These are phyloP conservation scores for Neurospora sp. DNA, from an alignment of 495 filamentous ascomycete genomes.

Conservation along the genomic window DNA sequence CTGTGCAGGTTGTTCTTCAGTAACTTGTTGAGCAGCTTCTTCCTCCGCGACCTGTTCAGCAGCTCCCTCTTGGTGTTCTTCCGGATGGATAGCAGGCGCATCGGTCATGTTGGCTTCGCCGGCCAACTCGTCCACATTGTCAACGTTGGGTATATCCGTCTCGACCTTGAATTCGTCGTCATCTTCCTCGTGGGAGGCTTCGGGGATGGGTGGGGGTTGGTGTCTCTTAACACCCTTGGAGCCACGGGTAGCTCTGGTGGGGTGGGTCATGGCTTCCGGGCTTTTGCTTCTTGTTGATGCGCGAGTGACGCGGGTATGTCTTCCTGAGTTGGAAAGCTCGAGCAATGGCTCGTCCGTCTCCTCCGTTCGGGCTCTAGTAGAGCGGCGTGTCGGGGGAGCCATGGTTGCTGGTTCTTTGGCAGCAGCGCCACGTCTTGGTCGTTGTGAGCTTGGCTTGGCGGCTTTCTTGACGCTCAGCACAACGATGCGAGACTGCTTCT, in stretches of 20 bases:
- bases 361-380: constrained; percentile 36
- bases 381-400: constrained; percentile 27
- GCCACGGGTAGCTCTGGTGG: constrained; percentile 43
- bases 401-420: constrained; percentile 8
- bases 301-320: constrained; percentile 51
- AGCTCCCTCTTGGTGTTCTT: constrained; percentile 1
- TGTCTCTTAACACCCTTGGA: constrained; percentile 53
- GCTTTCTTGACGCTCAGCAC: constrained; percentile 13
- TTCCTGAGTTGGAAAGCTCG: constrained; percentile 64
- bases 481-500: constrained; percentile 22
- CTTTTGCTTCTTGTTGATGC: constrained; percentile 43
- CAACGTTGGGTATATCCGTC: constrained; percentile 25
- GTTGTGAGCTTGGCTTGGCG: constrained; percentile 4
- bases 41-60: constrained; percentile 2
- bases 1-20: constrained; percentile 16
- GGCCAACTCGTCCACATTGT: constrained; percentile 8
- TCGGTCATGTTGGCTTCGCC: background rate
- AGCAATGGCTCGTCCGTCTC: constrained; percentile 33
- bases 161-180: constrained; percentile 14
- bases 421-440: constrained; percentile 12
- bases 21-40: constrained; percentile 2
- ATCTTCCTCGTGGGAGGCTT: constrained; percentile 39
- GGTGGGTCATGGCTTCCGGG: constrained; percentile 45
- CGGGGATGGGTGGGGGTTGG: constrained; percentile 45
- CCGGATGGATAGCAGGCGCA: background rate